phyloP scores from a whole-genome alignment of 1,284 basidiomycete species.

The Ceratobasidium sp. region DNA sequence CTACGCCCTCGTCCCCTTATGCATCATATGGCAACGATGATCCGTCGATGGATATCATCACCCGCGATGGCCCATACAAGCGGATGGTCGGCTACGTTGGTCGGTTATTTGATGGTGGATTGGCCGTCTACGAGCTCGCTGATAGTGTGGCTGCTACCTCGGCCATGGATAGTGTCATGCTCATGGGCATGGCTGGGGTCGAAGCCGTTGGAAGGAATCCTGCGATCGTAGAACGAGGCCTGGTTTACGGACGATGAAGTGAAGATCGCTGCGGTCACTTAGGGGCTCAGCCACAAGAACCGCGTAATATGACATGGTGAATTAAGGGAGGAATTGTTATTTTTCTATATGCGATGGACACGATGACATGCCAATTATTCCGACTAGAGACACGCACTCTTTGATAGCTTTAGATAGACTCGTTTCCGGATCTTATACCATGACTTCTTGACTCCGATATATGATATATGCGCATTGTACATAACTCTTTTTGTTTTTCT shows the following conservation, averaged over 20 bases:
- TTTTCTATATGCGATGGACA: background rate
- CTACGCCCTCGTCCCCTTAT: constrained; percentile 21
- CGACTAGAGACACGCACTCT: constrained; percentile 17
- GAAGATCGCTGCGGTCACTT: background rate
- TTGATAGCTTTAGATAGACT: background rate
- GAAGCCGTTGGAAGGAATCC: constrained; percentile 37
- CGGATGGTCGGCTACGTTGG: constrained; percentile 39
- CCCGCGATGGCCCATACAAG: constrained; percentile 36
- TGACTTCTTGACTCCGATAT: constrained; percentile 38
- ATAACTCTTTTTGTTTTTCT: constrained; percentile 3
- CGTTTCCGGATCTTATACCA: constrained; percentile 20
- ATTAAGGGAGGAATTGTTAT: constrained; percentile 18
- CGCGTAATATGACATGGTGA: constrained; percentile 40
- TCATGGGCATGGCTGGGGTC: constrained; percentile 40
- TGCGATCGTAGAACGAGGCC: constrained; percentile 36
- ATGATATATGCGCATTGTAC: constrained; percentile 39
- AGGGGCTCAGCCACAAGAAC: constrained; percentile 39
- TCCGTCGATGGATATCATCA: constrained; percentile 30
- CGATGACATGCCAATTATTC: constrained; percentile 16
- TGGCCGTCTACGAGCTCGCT: constrained; percentile 33
- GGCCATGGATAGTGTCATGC: constrained; percentile 41
- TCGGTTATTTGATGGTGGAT: constrained; percentile 24
- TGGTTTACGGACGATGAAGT: constrained; percentile 25
- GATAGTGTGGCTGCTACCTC: constrained; percentile 37
- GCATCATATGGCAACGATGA: constrained; percentile 13